phyloP scores from a whole-genome alignment of 176 grass and related monocot species.

The Ananas comosus region DNA sequence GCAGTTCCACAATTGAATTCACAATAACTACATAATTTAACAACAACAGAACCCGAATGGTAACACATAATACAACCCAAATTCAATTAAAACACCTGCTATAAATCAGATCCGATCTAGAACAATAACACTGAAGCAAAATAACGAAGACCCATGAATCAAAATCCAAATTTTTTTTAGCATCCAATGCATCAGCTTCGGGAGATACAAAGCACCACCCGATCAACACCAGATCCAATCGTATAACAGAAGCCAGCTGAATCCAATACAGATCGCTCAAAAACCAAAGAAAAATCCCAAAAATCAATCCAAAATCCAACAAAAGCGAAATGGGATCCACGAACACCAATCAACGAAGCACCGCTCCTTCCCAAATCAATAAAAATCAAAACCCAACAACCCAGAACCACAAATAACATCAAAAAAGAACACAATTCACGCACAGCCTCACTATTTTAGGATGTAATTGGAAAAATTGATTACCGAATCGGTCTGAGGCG shows the following conservation, averaged over 20 bases:
- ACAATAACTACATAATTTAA: constrained; percentile 34
- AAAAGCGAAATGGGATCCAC: neutral
- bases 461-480: too few species aligned
- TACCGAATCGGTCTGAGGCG: neutral
- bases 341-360: neutral
- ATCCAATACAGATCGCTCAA: constrained; percentile 4
- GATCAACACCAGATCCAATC: constrained; percentile 50
- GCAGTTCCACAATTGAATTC: constrained; percentile 41
- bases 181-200: constrained; percentile 20
- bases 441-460: constrained; percentile 1
- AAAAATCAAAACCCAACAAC: too few species aligned
- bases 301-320: constrained; percentile 13
- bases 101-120: constrained; percentile 40
- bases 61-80: constrained; percentile 12
- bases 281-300: too few species aligned
- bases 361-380: neutral
- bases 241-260: neutral
- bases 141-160: neutral
- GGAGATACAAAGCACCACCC: neutral
- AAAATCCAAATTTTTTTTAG: constrained; percentile 19
- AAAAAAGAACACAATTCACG: neutral
- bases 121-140: constrained; percentile 30
- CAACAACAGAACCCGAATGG: neutral
- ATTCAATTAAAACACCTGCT: constrained; percentile 38
- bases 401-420: constrained; percentile 28